phyloP scores from a whole-genome alignment of 176 grass and related monocot species.

The Luzula sylvatica region DNA sequence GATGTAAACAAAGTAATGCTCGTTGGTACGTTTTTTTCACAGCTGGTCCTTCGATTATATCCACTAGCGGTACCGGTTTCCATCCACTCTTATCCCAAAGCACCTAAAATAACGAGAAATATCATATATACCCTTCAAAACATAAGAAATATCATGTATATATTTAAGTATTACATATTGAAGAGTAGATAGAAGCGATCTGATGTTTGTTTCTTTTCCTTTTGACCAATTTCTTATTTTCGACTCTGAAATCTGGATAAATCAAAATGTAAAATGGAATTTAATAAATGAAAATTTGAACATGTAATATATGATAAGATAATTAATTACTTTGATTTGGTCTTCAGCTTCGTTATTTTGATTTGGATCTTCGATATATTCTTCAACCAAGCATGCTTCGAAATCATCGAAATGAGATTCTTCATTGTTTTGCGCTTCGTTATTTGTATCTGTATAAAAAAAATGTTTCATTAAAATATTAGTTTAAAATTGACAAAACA shows the following conservation, averaged over 20 bases:
- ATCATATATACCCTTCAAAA: background rate
- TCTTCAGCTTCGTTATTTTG: slow-evolving; percentile 34
- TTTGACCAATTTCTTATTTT: slow-evolving; percentile 87
- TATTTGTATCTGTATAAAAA: background rate
- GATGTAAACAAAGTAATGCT: slow-evolving; percentile 83
- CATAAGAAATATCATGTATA: too few species aligned
- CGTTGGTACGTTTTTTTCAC: slow-evolving; percentile 90
- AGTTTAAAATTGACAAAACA: background rate
- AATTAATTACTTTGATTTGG: slow-evolving; percentile 54
- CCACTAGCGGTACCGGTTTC: slow-evolving; percentile 77
- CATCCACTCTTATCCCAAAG: slow-evolving; percentile 81
- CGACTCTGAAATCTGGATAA: slow-evolving; percentile 49
- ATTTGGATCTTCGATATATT: slow-evolving; percentile 39
- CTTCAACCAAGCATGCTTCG: slow-evolving; percentile 79
- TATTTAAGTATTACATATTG: slow-evolving; percentile 48
- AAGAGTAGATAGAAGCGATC: slow-evolving; percentile 86
- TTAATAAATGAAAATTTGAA: background rate
- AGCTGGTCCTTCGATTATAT: slow-evolving; percentile 79
- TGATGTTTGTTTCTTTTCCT: slow-evolving; percentile 97
- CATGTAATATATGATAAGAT: background rate
- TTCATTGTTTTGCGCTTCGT: slow-evolving; percentile 2
- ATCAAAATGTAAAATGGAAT: too few species aligned
- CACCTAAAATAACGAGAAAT: slow-evolving; percentile 34
- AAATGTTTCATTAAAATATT: slow-evolving; percentile 5
- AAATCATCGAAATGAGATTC: slow-evolving; percentile 62